Base-by-base conservation (phyloP, 2,329 filamentous ascomycete species). In the Xylariaceae sp. region DNA sequence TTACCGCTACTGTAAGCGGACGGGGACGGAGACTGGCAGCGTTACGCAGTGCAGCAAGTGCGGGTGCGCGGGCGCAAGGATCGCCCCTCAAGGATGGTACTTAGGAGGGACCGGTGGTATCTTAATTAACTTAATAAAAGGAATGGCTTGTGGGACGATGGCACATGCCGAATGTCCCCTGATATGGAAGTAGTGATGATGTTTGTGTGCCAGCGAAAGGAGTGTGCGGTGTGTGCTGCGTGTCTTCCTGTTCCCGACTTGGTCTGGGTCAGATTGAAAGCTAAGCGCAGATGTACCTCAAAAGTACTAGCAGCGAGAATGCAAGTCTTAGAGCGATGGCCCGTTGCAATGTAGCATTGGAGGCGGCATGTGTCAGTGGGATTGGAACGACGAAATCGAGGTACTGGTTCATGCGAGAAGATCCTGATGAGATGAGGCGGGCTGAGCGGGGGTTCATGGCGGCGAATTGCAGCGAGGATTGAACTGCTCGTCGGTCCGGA, bases 11-110 rank as follows among this genome's bases (percentile, higher is more conserved):
- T 11, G 36, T 31, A 27, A 35, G 39, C 22, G 22, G 22, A 27
- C 22, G 42, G 42, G 43, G 48, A 50, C 47, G 50, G 57, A 56
- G 30, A 47, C 58, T 52, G 53, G 59, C 57, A 58, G 57, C 53
- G 57, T 54, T 58, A 58, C 57, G 55, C 57, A 58, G 57, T 54
- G 27, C 50, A 40, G 45, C 35, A 44, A 35, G 15, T 15, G 33
- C 33, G 15, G 12, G 15, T 14, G 15, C 33, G 12, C 12, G 33
- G 15, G 15, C 33, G 33, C 33, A 36, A 36, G 33, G 33, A 15
- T 36, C 33, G 33, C 33, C 15, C 33, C 33, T 12, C 49, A 49
- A 52, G 46, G 49, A 49, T 52, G 32, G 38, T 30, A 18, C 43
- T 49, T 32, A 33, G 48, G 45, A 54, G 44, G 4, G 22, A 36